Conservation (phyloP, 2,329 filamentous ascomycete species). For the Penicillium sp. region DNA sequence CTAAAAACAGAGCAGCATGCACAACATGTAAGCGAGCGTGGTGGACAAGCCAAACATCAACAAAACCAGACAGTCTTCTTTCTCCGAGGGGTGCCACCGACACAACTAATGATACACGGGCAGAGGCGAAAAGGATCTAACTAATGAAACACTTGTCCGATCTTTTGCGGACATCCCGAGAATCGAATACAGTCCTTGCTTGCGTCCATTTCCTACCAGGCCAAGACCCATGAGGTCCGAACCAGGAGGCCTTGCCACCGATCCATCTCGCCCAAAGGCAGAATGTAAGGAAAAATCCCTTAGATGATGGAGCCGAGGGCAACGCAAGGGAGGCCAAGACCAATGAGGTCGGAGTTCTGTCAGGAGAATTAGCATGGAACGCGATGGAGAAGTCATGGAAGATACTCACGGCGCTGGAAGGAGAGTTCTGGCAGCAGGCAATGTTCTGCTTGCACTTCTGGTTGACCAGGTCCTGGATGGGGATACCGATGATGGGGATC, state of each 20-base stretch:
- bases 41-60: slow-evolving; percentile 9
- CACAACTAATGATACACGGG: slow-evolving; percentile 27
- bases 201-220: slow-evolving; percentile 1
- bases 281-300: slow-evolving; percentile 14
- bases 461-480: slow-evolving; percentile 31
- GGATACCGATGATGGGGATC: slow-evolving; percentile 24
- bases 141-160: slow-evolving; percentile 12
- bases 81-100: slow-evolving; percentile 26
- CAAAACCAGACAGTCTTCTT: slow-evolving; percentile 26
- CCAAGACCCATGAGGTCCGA: too few species aligned
- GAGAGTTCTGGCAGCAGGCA: slow-evolving; percentile 36
- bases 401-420: slow-evolving; percentile 25
- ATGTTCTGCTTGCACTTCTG: slow-evolving; percentile 39
- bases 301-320: slow-evolving; percentile 36
- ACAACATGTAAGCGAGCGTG: slow-evolving; percentile 10
- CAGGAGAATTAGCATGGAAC: slow-evolving; percentile 2
- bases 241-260: slow-evolving; percentile 1
- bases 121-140: slow-evolving; percentile 15
- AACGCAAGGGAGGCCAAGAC: slow-evolving; percentile 34
- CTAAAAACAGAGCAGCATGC: slow-evolving; percentile 9
- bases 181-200: slow-evolving; percentile 14
- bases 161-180: slow-evolving; percentile 15
- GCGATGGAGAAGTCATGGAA: accelerated
- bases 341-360: slow-evolving; percentile 30
- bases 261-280: slow-evolving; percentile 12